A percentile compares a stretch with the other conserved stretches of the same genome.
Evolutionary conservation across 192 early-diverging fungal species (phyloP).

Genomic region (Anaeromyces robustus): DNA sequence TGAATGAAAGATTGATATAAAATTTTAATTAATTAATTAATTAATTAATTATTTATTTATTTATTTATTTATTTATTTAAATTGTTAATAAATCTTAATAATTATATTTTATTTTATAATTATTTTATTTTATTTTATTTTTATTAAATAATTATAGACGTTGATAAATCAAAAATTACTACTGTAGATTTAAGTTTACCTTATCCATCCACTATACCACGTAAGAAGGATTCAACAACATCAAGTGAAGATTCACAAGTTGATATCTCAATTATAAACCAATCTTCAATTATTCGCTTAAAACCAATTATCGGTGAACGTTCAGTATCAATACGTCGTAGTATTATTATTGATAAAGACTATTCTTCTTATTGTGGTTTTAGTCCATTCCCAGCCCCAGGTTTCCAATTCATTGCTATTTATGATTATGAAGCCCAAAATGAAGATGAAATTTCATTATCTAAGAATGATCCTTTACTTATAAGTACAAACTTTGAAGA

Average conservation of each 20-base stretch:
- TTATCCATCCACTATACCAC: neutral
- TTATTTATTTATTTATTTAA: too few relatives aligned
- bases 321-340: neutral
- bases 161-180: neutral
- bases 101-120: too few relatives aligned
- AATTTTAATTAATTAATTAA: too few relatives aligned
- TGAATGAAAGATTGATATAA: too few relatives aligned
- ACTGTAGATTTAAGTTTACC: neutral
- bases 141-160: neutral
- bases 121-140: too few relatives aligned
- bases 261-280: neutral
- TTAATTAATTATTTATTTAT: too few relatives aligned
- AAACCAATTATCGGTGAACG: neutral
- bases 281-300: neutral
- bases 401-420: neutral
- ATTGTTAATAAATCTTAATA: too few relatives aligned
- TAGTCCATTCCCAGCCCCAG: neutral
- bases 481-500: neutral
- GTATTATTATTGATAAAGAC: neutral
- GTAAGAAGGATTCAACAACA: neutral
- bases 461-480: neutral
- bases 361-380: neutral
- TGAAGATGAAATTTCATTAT: neutral
- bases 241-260: neutral
- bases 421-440: neutral